Evolutionary conservation across 192 early-diverging fungal species (phyloP).

Genomic region (Backusella parvicylindrica): DNA sequence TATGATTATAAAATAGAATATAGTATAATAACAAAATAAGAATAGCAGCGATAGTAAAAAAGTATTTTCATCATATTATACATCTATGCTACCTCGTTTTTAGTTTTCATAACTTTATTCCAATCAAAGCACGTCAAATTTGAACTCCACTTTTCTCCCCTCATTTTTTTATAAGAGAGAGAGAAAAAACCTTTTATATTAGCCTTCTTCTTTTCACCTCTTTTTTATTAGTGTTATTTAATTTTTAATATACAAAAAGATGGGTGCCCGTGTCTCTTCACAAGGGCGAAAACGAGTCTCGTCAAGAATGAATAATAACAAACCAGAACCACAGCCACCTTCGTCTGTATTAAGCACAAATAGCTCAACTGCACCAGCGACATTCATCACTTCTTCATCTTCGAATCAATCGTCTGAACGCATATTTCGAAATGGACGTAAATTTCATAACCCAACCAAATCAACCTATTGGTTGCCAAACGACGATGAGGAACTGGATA

Average conservation of each 20-base stretch:
- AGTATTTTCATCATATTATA: not conserved
- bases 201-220: not conserved
- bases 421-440: not conserved
- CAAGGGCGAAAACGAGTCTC: not conserved
- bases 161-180: not conserved
- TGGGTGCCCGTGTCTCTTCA: not conserved
- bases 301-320: not conserved
- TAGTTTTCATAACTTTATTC: not conserved
- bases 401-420: not conserved
- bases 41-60: not conserved
- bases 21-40: no score
- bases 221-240: not conserved
- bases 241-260: not conserved
- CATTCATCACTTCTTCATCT: not conserved
- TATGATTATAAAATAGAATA: no score
- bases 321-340: not conserved
- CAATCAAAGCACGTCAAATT: not conserved
- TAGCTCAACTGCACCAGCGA: not conserved
- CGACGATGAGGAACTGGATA: constrained; percentile 11
- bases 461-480: constrained; percentile 12
- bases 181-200: not conserved
- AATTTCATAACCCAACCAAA: not conserved
- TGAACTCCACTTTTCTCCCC: not conserved
- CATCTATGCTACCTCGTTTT: not conserved
- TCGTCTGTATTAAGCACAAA: not conserved